Evolutionary conservation across 768 basidiomycete species (phyloP).

Genomic region (Podaxis sp.): DNA sequence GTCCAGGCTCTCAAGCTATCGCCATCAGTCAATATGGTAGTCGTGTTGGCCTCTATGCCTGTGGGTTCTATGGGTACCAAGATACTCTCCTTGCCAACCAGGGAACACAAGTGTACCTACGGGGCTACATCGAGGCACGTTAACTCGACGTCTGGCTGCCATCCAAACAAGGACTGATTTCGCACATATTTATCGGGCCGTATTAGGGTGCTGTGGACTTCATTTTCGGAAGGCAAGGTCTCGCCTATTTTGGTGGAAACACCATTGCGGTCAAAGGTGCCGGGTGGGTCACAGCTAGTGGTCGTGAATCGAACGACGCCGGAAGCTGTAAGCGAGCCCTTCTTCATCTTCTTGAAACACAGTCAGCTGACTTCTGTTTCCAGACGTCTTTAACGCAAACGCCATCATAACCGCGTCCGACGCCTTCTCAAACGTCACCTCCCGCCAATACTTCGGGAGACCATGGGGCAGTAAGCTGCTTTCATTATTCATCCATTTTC

Average conservation of each 20-base stretch:
- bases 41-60: slow-evolving; percentile 40
- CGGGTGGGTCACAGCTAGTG: slow-evolving; percentile 46
- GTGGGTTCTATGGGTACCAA: slow-evolving; percentile 43
- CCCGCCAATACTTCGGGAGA: slow-evolving; percentile 38
- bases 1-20: slow-evolving; percentile 41
- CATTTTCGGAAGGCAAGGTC: slow-evolving; percentile 41
- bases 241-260: slow-evolving; percentile 45
- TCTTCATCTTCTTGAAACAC: background rate
- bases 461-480: slow-evolving; percentile 41
- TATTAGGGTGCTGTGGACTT: slow-evolving; percentile 46
- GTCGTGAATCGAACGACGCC: slow-evolving; percentile 37
- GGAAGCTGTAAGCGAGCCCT: slow-evolving; percentile 38
- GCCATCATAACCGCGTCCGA: slow-evolving; percentile 36
- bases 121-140: slow-evolving; percentile 42
- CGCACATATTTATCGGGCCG: background rate
- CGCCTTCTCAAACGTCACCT: slow-evolving; percentile 30
- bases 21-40: slow-evolving; percentile 47
- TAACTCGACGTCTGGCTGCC: no score
- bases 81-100: slow-evolving; percentile 42
- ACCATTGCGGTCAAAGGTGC: slow-evolving; percentile 40
- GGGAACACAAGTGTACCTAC: slow-evolving; percentile 45
- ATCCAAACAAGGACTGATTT: background rate
- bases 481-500: slow-evolving; percentile 1
- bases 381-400: slow-evolving; percentile 42
- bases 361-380: background rate